These are phyloP conservation scores for Suhomyces maxii DNA, from an alignment of 1,139 yeast genomes.

Conservation along the genomic window DNA sequence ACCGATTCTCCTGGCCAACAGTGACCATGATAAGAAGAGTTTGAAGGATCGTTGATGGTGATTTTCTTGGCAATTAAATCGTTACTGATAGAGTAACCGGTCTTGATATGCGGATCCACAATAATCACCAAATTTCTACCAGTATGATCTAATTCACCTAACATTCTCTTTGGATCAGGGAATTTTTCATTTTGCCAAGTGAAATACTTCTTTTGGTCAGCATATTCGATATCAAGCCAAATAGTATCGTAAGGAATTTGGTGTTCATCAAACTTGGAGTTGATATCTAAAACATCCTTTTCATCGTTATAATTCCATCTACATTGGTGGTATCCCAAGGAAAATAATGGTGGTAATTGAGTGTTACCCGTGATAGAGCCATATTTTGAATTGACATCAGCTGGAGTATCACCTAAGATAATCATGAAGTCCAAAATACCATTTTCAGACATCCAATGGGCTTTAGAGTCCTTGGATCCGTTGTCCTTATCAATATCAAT, in stretches of 20 bases:
- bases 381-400: conserved; percentile 59
- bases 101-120: conserved; percentile 89
- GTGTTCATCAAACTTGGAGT: conserved; percentile 65
- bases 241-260: conserved; percentile 87
- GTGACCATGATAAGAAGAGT: conserved; percentile 68
- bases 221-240: conserved; percentile 94
- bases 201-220: conserved; percentile 82
- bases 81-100: conserved; percentile 65
- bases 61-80: conserved; percentile 38
- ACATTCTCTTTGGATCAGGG: conserved; percentile 72
- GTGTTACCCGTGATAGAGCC: conserved; percentile 76
- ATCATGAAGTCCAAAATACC: conserved; percentile 79
- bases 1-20: conserved; percentile 98
- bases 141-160: conserved; percentile 60
- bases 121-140: conserved; percentile 83
- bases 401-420: conserved; percentile 63
- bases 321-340: conserved; percentile 84
- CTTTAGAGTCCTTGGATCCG: conserved; percentile 27
- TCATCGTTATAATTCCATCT: conserved; percentile 96
- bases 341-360: conserved; percentile 72
- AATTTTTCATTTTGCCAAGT: conserved; percentile 82
- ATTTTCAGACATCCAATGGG: conserved; percentile 95
- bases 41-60: conserved; percentile 40
- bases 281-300: conserved; percentile 73
- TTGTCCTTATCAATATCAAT: conserved; percentile 60